Base-by-base conservation (phyloP, 2,329 filamentous ascomycete species). In the Trichoderma koningiopsis region DNA sequence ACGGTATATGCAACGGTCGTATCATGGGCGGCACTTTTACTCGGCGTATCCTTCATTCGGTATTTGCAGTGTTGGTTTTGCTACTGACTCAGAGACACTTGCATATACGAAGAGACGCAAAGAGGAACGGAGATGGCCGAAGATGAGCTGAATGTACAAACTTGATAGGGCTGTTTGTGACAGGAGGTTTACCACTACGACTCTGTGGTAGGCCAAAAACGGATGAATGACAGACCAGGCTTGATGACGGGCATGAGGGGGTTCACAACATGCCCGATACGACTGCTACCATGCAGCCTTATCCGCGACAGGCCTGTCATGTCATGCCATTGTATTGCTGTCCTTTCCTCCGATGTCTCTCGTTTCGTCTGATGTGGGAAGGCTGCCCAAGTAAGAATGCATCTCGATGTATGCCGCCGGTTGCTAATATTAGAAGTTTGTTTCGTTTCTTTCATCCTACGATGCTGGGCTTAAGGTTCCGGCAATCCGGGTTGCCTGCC, bases 281-380 rank as follows among this genome's bases (percentile, higher is more conserved):
- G 22, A 57, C 53, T 43, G 19, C 37, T 29, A 53, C 8, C 35
- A 64, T 58, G 37, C 63, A 58, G 63, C 63, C 63, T 67, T 52
- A 43, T 67, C 14, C 40, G 29, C n/a, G 1, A n/a, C 40, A 58
- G 29, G 63, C 29, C 49, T 47, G 52, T 22, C 53, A 56, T 19
- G 27, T 43, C 4, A 43, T 35, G 33, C 33, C 33, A 35, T 14
- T 35, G 33, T 35, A 35, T 16, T 40, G 53, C 33, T 27, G 13
- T 49, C 35, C 24, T 16, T 56, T 14, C 19, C 3, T 2, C 24
- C 37, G n/a, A 31, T 37, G 14, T 35, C 43, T 52, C 10, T 43
- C n/a, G 35, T 59, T 29, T 33, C 52, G 35, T 63, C 40, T 24
- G 53, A 14, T 11, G 19, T 14, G 8, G 55, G 37, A 24, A 40